Conservation (phyloP, 768 basidiomycete species). For the Rhizopogon sp. region DNA sequence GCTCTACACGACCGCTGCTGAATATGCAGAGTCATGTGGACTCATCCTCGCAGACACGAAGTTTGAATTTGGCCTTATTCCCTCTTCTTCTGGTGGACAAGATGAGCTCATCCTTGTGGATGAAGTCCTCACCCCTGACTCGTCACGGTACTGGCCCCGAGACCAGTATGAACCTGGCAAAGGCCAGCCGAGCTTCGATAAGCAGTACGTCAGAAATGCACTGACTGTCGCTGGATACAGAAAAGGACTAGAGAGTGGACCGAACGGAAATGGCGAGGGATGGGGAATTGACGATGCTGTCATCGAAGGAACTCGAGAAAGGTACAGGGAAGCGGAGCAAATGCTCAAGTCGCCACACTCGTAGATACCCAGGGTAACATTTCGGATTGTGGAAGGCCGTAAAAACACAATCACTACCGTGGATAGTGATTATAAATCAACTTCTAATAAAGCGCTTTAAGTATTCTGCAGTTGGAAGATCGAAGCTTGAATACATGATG, state of each 20-base stretch:
- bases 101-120: conserved; percentile 82
- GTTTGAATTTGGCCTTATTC: conserved; percentile 92
- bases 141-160: conserved; percentile 93
- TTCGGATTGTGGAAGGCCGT: not conserved
- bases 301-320: conserved; percentile 66
- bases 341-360: conserved; percentile 36
- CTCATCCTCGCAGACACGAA: conserved; percentile 98
- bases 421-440: too few relatives aligned
- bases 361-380: not conserved
- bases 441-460: too few relatives aligned
- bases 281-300: conserved; percentile 77
- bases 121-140: conserved; percentile 96
- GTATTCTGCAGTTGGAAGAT: too few relatives aligned
- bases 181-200: conserved; percentile 89
- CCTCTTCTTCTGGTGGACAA: conserved; percentile 25
- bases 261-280: conserved; percentile 61
- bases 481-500: not conserved
- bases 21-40: conserved; percentile 66
- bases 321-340: conserved; percentile 76
- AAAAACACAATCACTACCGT: not conserved
- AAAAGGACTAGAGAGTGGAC: conserved; percentile 76
- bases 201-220: conserved; percentile 94
- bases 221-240: conserved; percentile 67
- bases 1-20: conserved; percentile 72
- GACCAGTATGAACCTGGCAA: conserved; percentile 67